phyloP scores from a whole-genome alignment of 192 early-diverging fungal genomes.

The Backusella circina region DNA sequence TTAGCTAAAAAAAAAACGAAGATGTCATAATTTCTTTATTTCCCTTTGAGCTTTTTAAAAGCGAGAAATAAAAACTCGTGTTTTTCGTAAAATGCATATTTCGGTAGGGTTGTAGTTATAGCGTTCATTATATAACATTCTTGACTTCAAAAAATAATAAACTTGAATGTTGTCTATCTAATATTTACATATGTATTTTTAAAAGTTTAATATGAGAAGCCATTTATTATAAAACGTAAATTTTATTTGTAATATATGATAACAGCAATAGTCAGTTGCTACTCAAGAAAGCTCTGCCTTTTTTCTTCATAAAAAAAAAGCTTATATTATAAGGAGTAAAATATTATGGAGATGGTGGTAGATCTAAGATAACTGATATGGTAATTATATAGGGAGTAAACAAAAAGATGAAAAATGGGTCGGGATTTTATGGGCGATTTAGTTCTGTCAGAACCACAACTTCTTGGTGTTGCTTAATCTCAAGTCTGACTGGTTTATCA shows the following conservation, averaged over 20 bases:
- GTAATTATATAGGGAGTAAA: not conserved
- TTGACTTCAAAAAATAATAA: no score
- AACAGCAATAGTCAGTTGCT: not conserved
- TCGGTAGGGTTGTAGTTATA: no score
- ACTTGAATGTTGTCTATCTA: no score
- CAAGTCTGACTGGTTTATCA: slow-evolving; percentile 27
- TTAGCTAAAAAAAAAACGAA: no score
- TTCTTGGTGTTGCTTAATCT: slow-evolving; percentile 41
- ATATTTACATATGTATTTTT: no score
- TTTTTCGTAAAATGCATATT: no score
- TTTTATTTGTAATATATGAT: not conserved
- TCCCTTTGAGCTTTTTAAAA: no score
- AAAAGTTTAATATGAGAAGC: not conserved
- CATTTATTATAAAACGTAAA: not conserved
- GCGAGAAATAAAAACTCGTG: no score
- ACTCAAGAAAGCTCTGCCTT: not conserved
- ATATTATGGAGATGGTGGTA: not conserved
- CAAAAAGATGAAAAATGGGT: not conserved
- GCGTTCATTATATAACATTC: no score
- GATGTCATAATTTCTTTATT: no score
- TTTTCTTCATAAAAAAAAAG: not conserved
- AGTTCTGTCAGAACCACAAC: slow-evolving; percentile 30
- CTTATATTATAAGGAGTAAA: not conserved
- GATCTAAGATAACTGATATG: not conserved
- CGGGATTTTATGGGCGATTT: not conserved